phyloP scores from a whole-genome alignment of 352 stramenopile species.

The Blastocystis sp. region DNA sequence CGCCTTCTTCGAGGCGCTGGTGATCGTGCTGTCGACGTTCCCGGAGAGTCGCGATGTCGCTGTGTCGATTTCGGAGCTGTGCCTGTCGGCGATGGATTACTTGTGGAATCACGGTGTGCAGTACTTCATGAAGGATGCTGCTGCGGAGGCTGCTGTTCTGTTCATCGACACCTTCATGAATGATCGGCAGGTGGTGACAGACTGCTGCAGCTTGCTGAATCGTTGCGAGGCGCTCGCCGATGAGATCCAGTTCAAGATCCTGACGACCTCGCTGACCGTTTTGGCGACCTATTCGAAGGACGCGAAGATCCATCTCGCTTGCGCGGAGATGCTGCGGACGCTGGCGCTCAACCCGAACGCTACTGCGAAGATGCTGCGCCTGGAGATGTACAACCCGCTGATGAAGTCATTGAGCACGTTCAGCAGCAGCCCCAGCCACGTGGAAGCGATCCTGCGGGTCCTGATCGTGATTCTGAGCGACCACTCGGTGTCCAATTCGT shows the following conservation, averaged over 20 bases:
- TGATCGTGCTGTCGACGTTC: neutral
- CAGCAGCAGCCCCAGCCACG: neutral
- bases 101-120: slow-evolving; percentile 21
- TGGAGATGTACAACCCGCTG: slow-evolving; percentile 50
- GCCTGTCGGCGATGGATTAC: slow-evolving; percentile 28
- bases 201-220: slow-evolving; percentile 38
- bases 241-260: slow-evolving; percentile 28
- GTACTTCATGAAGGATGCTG: slow-evolving; percentile 42
- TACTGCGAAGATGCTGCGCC: slow-evolving; percentile 29
- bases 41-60: slow-evolving; percentile 8
- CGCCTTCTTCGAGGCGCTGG: slow-evolving; percentile 18
- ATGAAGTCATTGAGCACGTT: slow-evolving; percentile 53
- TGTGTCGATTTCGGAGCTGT: neutral
- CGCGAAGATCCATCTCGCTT: slow-evolving; percentile 31
- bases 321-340: slow-evolving; percentile 5
- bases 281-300: slow-evolving; percentile 45
- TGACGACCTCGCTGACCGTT: neutral
- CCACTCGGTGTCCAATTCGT: neutral
- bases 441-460: slow-evolving; percentile 17
- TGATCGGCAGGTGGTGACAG: slow-evolving; percentile 34
- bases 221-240: slow-evolving; percentile 28
- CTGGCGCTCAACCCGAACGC: slow-evolving; percentile 1
- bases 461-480: slow-evolving; percentile 17
- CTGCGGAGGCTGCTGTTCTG: neutral
- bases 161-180: slow-evolving; percentile 52